Conservation (phyloP, 169 alveolate species). For the Eimeria falciformis region DNA sequence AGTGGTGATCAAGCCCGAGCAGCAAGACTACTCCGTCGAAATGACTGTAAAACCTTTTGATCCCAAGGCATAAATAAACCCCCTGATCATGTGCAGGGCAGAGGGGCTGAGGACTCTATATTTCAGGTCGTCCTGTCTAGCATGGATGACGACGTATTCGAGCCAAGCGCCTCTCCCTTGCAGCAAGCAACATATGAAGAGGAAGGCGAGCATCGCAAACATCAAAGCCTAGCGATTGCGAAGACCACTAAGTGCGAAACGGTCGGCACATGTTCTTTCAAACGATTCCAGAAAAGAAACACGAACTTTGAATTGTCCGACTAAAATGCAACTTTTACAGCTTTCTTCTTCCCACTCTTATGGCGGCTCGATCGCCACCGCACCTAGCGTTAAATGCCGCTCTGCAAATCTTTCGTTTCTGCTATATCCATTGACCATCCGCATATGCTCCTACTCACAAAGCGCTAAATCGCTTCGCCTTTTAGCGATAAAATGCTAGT, state of each 20-base stretch:
- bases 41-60: conserved; percentile 39
- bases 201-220: background rate
- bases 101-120: background rate
- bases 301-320: background rate
- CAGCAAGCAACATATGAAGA: background rate
- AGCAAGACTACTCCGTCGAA: conserved; percentile 49
- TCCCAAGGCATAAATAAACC: background rate
- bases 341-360: background rate
- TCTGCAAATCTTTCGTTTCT: too few species aligned
- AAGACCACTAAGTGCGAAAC: background rate
- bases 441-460: too few species aligned
- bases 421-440: too few species aligned
- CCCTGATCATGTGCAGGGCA: too few species aligned
- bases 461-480: too few species aligned
- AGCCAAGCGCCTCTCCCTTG: background rate
- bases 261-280: background rate
- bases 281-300: background rate
- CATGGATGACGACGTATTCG: background rate
- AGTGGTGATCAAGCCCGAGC: conserved; percentile 46
- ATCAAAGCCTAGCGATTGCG: background rate
- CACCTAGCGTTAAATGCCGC: too few species aligned
- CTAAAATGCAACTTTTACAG: background rate
- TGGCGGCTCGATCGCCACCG: too few species aligned
- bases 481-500: too few species aligned
- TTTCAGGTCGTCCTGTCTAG: background rate